Evolutionary conservation across 345 rosid species (phyloP).

Genomic region (Bruguiera parviflora): DNA sequence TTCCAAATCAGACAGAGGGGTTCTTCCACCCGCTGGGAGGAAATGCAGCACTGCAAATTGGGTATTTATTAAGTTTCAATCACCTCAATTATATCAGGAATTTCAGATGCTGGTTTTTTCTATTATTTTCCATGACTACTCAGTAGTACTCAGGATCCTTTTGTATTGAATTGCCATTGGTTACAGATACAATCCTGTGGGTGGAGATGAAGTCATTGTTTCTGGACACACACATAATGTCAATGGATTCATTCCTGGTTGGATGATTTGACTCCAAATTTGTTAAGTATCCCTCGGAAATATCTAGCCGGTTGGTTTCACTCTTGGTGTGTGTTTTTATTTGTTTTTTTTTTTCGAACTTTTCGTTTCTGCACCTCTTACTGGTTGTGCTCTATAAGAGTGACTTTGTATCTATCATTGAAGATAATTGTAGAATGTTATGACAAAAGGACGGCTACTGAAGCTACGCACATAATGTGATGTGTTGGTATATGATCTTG

Average conservation of each 20-base stretch:
- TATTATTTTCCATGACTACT: no score
- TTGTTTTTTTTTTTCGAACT: background rate
- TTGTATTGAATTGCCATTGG: background rate
- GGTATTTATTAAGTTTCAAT: constrained; percentile 24
- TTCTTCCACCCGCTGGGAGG: constrained; percentile 41
- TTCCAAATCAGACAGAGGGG: constrained; percentile 36
- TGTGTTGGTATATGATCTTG: background rate
- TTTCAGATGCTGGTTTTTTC: no score
- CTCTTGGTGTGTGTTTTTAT: background rate
- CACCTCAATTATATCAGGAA: no score
- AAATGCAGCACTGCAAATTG: constrained; percentile 44
- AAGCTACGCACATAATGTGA: background rate
- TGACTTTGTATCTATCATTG: constrained; percentile 19
- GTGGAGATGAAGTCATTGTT: constrained; percentile 22
- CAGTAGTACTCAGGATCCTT: no score
- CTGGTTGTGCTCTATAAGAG: constrained; percentile 1
- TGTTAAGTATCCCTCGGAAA: background rate
- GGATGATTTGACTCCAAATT: constrained; percentile 35
- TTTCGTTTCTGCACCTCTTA: background rate
- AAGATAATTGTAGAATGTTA: constrained; percentile 11
- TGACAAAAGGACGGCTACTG: background rate
- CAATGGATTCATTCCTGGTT: constrained; percentile 45
- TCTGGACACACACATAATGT: constrained; percentile 22
- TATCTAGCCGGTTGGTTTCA: background rate
- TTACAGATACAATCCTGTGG: constrained; percentile 36